phyloP scores from a whole-genome alignment of 164 flowering plant species.

The Macadamia integrifolia region DNA sequence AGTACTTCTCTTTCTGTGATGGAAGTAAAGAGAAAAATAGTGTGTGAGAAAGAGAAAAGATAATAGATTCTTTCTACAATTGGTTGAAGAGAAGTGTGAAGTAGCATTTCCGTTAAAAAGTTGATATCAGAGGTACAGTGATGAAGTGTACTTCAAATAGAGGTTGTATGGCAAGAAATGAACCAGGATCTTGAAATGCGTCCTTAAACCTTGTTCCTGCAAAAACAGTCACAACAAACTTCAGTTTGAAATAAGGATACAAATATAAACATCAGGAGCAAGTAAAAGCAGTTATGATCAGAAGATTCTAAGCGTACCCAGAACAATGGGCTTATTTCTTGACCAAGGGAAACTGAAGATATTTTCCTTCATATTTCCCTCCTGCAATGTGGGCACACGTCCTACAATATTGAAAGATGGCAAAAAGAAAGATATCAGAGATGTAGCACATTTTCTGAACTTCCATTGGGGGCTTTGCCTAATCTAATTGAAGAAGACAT shows the following conservation, averaged over 20 bases:
- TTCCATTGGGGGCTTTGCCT: not conserved
- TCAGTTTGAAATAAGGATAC: not conserved
- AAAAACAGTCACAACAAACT: conserved; percentile 10
- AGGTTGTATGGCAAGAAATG: conserved; percentile 71
- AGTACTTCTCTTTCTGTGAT: conserved; percentile 74
- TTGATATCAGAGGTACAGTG: not conserved
- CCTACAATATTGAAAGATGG: conserved; percentile 39
- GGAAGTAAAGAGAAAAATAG: not conserved
- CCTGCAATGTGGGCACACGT: conserved; percentile 72
- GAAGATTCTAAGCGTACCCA: conserved; percentile 42
- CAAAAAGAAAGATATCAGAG: conserved; percentile 3
- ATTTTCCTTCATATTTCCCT: conserved; percentile 74
- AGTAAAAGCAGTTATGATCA: too few relatives aligned
- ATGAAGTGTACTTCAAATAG: conserved; percentile 64
- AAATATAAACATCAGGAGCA: too few relatives aligned
- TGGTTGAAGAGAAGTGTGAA: too few relatives aligned
- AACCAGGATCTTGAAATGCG: conserved; percentile 86
- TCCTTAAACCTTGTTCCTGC: conserved; percentile 90
- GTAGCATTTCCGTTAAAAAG: not conserved
- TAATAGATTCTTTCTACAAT: not conserved
- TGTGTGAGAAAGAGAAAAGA: not conserved
- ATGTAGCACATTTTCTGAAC: too few relatives aligned
- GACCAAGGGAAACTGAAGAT: conserved; percentile 76
- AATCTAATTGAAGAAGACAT: not conserved
- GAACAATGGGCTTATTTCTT: conserved; percentile 61